Conservation (phyloP, 2,329 filamentous ascomycete species). For the Penicillium sp. region DNA sequence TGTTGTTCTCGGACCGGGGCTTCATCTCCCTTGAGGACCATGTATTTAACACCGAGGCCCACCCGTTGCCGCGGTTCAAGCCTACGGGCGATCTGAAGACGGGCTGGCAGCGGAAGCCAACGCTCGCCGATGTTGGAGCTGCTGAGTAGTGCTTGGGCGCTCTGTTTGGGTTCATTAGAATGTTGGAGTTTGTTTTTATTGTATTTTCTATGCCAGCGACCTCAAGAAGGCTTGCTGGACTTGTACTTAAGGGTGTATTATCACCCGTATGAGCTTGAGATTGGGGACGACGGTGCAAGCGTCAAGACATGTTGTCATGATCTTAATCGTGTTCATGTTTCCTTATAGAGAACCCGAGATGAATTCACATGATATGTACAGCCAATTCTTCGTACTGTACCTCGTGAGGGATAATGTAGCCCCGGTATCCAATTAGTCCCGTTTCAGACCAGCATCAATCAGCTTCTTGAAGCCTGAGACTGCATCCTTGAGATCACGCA, state of each 20-base stretch:
- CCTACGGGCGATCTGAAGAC: conserved; percentile 56
- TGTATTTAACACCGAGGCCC: conserved; percentile 95
- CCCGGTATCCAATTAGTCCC: conserved; percentile 7
- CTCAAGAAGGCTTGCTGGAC: not conserved
- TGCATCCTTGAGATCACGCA: conserved; percentile 22
- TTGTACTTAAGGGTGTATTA: not conserved
- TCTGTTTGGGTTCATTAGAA: not conserved
- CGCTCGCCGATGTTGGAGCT: not conserved
- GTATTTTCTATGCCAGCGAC: not conserved
- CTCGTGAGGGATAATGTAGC: not conserved
- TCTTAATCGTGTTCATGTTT: not conserved
- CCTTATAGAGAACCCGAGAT: not conserved
- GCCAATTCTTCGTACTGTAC: not conserved
- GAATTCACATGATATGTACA: not conserved
- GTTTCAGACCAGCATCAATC: conserved; percentile 25
- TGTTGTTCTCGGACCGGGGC: conserved; percentile 84
- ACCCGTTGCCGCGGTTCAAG: conserved; percentile 85
- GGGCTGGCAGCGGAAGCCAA: conserved; percentile 40
- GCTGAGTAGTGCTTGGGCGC: not conserved
- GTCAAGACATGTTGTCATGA: not conserved
- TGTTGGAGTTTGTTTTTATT: not conserved
- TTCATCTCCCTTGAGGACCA: conserved; percentile 81
- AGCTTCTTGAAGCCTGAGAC: conserved; percentile 24
- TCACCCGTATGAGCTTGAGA: not conserved
- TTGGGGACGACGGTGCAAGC: not conserved